A percentile compares a stretch with the other conserved stretches of the same genome.
Evolutionary conservation across 192 early-diverging fungal genomes (phyloP).

Genomic region (Nowakowskiella sp.): DNA sequence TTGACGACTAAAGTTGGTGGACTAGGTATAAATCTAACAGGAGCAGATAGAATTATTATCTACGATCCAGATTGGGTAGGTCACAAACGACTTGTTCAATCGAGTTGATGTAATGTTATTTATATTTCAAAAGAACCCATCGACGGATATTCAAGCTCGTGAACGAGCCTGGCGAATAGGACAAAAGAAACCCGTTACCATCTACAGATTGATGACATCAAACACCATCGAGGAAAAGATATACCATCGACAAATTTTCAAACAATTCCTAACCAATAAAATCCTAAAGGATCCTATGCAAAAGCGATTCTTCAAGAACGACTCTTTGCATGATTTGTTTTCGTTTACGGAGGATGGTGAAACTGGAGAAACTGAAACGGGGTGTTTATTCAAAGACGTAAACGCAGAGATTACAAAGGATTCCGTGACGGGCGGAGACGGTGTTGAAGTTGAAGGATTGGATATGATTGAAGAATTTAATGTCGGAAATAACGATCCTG

Average conservation of each 20-base stretch:
- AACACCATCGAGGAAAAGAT: slow-evolving; percentile 95
- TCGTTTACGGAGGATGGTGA: slow-evolving; percentile 42
- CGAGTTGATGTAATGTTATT: background rate
- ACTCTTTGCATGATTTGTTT: slow-evolving; percentile 81
- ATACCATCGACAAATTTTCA: slow-evolving; percentile 95
- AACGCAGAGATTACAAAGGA: slow-evolving; percentile 43
- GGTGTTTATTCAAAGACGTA: slow-evolving; percentile 68
- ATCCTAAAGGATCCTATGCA: slow-evolving; percentile 86
- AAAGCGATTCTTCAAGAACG: slow-evolving; percentile 80
- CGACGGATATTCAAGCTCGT: slow-evolving; percentile 88
- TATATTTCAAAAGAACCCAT: slow-evolving; percentile 58
- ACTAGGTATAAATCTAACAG: slow-evolving; percentile 89
- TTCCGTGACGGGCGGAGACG: background rate
- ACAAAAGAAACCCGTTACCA: slow-evolving; percentile 76
- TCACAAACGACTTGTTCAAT: background rate
- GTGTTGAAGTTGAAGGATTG: slow-evolving; percentile 16
- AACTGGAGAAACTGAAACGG: slow-evolving; percentile 65
- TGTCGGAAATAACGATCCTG: slow-evolving; percentile 1
- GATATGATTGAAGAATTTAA: slow-evolving; percentile 25
- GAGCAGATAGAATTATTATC: slow-evolving; percentile 87
- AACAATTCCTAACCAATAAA: slow-evolving; percentile 95
- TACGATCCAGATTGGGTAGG: slow-evolving; percentile 92
- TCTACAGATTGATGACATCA: slow-evolving; percentile 92
- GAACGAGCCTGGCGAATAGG: slow-evolving; percentile 95
- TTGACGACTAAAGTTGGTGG: slow-evolving; percentile 98